Base-by-base conservation (phyloP, 75 land plant species). In the Cupressus sempervirens region DNA sequence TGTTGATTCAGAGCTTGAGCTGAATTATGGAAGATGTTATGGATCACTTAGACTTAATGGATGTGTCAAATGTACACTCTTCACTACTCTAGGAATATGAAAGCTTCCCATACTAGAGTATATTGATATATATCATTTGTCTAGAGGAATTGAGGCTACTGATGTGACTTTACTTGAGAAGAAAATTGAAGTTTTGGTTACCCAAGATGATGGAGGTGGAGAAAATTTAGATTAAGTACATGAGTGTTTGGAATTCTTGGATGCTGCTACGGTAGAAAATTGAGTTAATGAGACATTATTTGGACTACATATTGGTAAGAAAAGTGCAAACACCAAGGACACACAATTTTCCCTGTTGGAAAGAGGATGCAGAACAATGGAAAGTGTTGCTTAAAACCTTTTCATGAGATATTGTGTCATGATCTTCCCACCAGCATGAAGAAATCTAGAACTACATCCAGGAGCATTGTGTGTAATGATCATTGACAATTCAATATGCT, bases 361-460 rank as follows among this genome's bases (percentile, higher is more conserved):
- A 96, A 98, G 99, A 88, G 95, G 32, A 97, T 97, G 99, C 91
- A n/a, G n/a, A n/a, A n/a, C n/a, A n/a, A n/a, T n/a, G n/a, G n/a
- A n/a, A n/a, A n/a, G n/a, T n/a, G n/a, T n/a, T n/a, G n/a, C n/a
- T n/a, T n/a, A n/a, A n/a, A n/a, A n/a, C n/a, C n/a, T n/a, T n/a
- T n/a, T n/a, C n/a, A n/a, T n/a, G n/a, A n/a, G n/a, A n/a, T n/a
- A n/a, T n/a, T n/a, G n/a, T n/a, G n/a, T n/a, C n/a, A n/a, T n/a
- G n/a, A n/a, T n/a, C n/a, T n/a, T n/a, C n/a, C n/a, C n/a, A n/a
- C n/a, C n/a, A n/a, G n/a, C n/a, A n/a, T n/a, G n/a, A n/a, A n/a
- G n/a, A n/a, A n/a, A n/a, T n/a, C n/a, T n/a, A n/a, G n/a, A n/a
- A n/a, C n/a, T n/a, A n/a, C n/a, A n/a, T n/a, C n/a, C n/a, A n/a